phyloP scores from a whole-genome alignment of 2,329 filamentous ascomycete genomes.

The Podosphaera leucotricha region DNA sequence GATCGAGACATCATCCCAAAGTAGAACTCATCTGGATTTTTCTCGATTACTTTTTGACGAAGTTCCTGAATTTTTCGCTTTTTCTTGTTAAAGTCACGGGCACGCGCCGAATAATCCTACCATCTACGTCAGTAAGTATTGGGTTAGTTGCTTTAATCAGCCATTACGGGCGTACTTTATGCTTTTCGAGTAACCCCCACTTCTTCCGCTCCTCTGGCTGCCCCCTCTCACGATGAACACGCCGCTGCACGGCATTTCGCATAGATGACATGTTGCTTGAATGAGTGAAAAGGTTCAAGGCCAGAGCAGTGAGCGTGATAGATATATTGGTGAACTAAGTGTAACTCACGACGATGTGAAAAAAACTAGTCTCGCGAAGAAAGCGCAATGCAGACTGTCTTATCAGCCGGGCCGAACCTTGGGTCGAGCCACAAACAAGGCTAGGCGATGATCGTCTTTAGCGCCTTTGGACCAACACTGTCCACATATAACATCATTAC shows the following conservation, averaged over 20 bases:
- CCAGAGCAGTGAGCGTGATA: no score
- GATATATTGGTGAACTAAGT: no score
- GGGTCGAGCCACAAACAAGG: no score
- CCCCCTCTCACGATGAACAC: conserved; percentile 72
- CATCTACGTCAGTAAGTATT: background rate
- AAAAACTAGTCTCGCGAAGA: no score
- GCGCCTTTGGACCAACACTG: background rate
- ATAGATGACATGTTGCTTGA: conserved; percentile 28
- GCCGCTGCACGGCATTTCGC: conserved; percentile 46
- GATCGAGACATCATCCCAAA: conserved; percentile 40
- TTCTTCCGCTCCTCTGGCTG: conserved; percentile 65
- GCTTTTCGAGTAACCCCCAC: conserved; percentile 85
- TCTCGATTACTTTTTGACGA: conserved; percentile 35
- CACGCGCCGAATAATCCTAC: conserved; percentile 40
- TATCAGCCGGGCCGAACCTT: no score
- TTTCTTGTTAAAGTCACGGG: conserved; percentile 42
- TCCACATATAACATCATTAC: background rate
- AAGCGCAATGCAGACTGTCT: no score
- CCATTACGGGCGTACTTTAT: conserved; percentile 36
- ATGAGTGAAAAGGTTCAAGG: no score
- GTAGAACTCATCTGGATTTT: conserved; percentile 53
- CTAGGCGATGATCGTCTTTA: no score
- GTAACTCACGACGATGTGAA: no score
- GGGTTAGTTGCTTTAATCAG: background rate
- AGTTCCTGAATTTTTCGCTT: conserved; percentile 33